Evolutionary conservation across 2,329 filamentous ascomycete species (phyloP), one percentile per base, ranked within the genome.

Genomic region (Ophiocordyceps camponoti-leonardi): DNA sequence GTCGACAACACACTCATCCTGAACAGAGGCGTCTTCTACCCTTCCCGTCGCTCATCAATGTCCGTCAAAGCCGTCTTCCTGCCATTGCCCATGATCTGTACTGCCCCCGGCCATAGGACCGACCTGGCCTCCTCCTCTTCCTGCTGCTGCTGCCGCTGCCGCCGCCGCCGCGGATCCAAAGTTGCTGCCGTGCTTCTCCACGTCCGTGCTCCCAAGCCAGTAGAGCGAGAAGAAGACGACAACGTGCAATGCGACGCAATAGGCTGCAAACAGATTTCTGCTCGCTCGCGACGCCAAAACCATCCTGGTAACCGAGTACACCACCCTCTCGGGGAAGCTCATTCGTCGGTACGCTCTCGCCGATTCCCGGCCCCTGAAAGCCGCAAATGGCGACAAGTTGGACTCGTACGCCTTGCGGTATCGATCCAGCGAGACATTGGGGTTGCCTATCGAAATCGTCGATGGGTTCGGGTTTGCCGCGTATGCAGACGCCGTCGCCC

Each of bases 391-490:
- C 12, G 87, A 94, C 43, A 98, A 82, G 57, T 92, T 94, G 40
- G 84, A 85, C 66, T 98, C 92, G 65, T 98, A 98, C 12, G 87
- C 86, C 47, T 86, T 82, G 49, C 84, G 78, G 63, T 98, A 98
- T 42, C 87, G 77, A 61, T 94, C 86, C 45, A 92, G 69, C n/a
- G n/a, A n/a, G n/a, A n/a, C n/a, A 14, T 79, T 81, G 1, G 80
- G 77, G 48, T 61, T 68, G 66, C 77, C 61, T 60, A 78, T 62
- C 50, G 73, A 71, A 23, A 86, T 69, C 20, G 83, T 78, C 0
- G 83, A 82, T 0, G 85, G 79, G 58, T 88, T 93, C 2, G 86
- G 81, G 54, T 81, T 86, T 47, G 70, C 69, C 35, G 73, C 70
- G 41, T 79, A 83, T n/a, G 79, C 78, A 13, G 79, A 79, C 37